Percentiles rank a stretch among this genome's conserved stretches.
phyloP scores from a whole-genome alignment of 106 monocot species.

The Narthecium ossifragum region DNA sequence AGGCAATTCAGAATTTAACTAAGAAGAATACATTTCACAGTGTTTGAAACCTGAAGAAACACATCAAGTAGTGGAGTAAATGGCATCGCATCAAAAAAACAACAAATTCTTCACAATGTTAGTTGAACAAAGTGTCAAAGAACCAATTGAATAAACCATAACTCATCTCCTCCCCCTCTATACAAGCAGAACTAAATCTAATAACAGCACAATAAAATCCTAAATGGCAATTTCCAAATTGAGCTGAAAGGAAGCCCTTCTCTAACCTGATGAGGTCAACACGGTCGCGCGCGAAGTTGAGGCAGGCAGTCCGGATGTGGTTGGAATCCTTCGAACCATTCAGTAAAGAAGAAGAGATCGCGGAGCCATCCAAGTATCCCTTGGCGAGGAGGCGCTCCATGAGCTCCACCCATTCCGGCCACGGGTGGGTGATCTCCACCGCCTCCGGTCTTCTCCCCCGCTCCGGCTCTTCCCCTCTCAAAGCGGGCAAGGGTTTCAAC shows the following conservation, averaged over 20 bases:
- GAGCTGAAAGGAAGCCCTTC: background rate
- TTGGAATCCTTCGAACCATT: slow-evolving; percentile 45
- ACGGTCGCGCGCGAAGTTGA: slow-evolving; percentile 58
- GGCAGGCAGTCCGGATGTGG: slow-evolving; percentile 65
- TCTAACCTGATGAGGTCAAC: slow-evolving; percentile 50
- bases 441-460: background rate
- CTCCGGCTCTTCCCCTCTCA: too few species aligned
- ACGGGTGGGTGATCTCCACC: slow-evolving; percentile 47
- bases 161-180: background rate
- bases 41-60: too few species aligned
- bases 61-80: too few species aligned
- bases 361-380: slow-evolving; percentile 40
- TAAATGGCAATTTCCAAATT: background rate
- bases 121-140: background rate
- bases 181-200: background rate
- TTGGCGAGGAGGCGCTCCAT: slow-evolving; percentile 55
- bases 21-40: too few species aligned
- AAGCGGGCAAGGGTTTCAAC: background rate
- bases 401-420: slow-evolving; percentile 74
- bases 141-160: background rate
- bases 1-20: too few species aligned
- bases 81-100: background rate
- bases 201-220: background rate
- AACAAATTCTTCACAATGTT: background rate
- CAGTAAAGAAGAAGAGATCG: slow-evolving; percentile 1